Conservation (phyloP, 2,329 filamentous ascomycete species). For the Trichoderma harzianum region DNA sequence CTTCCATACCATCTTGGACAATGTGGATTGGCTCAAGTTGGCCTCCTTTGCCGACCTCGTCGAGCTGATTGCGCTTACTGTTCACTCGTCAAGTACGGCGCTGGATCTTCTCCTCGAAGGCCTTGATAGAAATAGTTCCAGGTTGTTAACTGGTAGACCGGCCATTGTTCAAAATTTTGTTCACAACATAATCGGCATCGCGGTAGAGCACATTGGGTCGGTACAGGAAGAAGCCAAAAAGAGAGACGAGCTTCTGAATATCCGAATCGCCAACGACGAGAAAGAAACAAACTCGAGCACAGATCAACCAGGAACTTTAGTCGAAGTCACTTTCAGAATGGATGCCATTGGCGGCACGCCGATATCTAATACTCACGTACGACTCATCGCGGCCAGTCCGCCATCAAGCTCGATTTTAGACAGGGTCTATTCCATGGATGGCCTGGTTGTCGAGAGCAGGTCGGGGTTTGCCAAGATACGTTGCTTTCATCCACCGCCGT, state of each 20-base stretch:
- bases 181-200: conserved; percentile 34
- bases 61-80: conserved; percentile 18
- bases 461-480: conserved; percentile 29
- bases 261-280: not conserved
- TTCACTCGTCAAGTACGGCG: conserved; percentile 17
- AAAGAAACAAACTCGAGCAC: not conserved
- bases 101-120: conserved; percentile 22
- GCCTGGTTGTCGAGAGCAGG: conserved; percentile 33
- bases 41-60: conserved; percentile 1
- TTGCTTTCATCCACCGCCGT: conserved; percentile 38
- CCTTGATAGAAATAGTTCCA: conserved; percentile 31
- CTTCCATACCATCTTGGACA: conserved; percentile 14
- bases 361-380: conserved; percentile 32
- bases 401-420: conserved; percentile 31
- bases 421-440: conserved; percentile 36
- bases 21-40: not conserved
- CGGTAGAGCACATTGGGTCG: conserved; percentile 40
- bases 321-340: conserved; percentile 19
- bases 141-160: conserved; percentile 29
- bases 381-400: conserved; percentile 31
- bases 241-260: conserved; percentile 6
- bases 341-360: conserved; percentile 25
- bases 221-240: conserved; percentile 15
- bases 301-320: not conserved
- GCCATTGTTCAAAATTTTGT: conserved; percentile 30